Base-by-base conservation (phyloP, 768 basidiomycete genomes). In the Trametes meyenii region DNA sequence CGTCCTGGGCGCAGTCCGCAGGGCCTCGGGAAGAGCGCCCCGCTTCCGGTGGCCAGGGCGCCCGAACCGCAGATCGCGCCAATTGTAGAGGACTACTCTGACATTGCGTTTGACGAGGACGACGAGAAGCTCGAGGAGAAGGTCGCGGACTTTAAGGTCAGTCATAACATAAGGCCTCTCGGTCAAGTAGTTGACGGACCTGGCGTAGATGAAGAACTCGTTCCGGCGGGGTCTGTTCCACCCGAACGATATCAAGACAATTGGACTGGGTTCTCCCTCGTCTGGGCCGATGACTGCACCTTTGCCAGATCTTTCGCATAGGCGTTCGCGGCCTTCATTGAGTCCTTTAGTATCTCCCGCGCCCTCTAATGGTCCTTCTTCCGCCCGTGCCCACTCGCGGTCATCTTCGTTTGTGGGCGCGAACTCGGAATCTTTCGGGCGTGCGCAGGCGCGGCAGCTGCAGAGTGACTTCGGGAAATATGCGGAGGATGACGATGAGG, bases 41-140 rank as follows among this genome's bases (percentile, higher is more conserved):
- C 81, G 12, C 73, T 85, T 17, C 76, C 81, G 11, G 70, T 85
- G 6, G 83, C 87, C 17, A 83, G 79, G 71, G 78, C 87, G 2
- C 89, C 90, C 1, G 73, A 88, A 10, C 76, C 79, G 10, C 83
- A 81, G 42, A 87, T 92, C 33, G 73, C 75, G 10, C 85, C 89
- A 7, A 89, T 92, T 42, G 83, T 89, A 2, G 96, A 98, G 69
- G 96, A 98, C 73, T 96, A 94, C 70, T 96, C 94, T 7, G 96
- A 98, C 70, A 74, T 96, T 42, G 86, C 85, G 23, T 77, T 81
- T n/a, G 91, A 88, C 16, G 94, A 92, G 63, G 90, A 91, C 42
- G 90, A 89, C 68, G 74, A 78, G 29, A 76, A 78, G 29, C 73
- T 96, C 52, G 82, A 88, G 66, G 85, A 85, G 66, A 94, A 94